phyloP scores from a whole-genome alignment of 2,329 filamentous ascomycete genomes.

The Coniochaeta hoffmannii region DNA sequence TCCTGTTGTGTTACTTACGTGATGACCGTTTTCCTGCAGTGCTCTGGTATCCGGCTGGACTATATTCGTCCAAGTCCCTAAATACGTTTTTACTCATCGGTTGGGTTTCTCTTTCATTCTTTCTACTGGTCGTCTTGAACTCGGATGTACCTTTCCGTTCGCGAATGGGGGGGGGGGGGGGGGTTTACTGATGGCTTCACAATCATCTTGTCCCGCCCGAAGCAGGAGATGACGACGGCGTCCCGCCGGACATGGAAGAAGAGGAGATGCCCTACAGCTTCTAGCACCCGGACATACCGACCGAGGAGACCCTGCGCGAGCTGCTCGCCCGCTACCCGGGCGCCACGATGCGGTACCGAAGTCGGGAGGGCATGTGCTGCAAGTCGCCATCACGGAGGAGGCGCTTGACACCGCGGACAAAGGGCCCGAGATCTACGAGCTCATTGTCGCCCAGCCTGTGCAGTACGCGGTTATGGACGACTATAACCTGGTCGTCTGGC shows the following conservation, averaged over 20 bases:
- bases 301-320: constrained; percentile 24
- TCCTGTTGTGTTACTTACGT: not conserved
- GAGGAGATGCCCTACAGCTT: constrained; percentile 8
- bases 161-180: too few species aligned
- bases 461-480: constrained; percentile 27
- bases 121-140: too few species aligned
- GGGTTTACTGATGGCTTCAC: too few species aligned
- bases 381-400: constrained; percentile 7
- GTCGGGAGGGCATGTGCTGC: constrained; percentile 30
- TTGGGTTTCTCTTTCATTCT: too few species aligned
- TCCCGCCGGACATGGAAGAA: constrained; percentile 4
- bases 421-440: constrained; percentile 16
- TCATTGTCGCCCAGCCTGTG: constrained; percentile 20
- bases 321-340: constrained; percentile 22
- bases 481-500: constrained; percentile 18
- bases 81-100: too few species aligned
- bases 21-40: not conserved
- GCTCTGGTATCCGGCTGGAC: too few species aligned
- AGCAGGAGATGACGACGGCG: too few species aligned
- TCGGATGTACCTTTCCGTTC: too few species aligned
- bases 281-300: constrained; percentile 8
- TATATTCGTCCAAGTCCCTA: too few species aligned
- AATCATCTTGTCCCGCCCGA: too few species aligned
- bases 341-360: constrained; percentile 23
- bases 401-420: constrained; percentile 2